phyloP scores from a whole-genome alignment of 805 yeast genomes.

The Starmera caribaea region DNA sequence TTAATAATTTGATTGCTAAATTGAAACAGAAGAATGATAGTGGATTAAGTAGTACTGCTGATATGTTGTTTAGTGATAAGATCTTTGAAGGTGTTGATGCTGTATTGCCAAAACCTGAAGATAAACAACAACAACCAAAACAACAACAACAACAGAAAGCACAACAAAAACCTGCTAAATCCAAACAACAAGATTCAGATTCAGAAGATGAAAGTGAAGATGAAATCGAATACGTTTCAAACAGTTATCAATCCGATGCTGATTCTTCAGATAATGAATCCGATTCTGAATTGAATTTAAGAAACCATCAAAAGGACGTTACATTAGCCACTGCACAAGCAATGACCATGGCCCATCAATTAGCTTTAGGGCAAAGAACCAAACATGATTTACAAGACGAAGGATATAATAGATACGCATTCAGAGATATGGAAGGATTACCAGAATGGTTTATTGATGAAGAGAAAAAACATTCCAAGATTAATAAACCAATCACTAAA shows the following conservation, averaged over 20 bases:
- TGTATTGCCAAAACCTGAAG: constrained; percentile 14
- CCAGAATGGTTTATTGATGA: constrained; percentile 98
- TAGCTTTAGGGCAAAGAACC: constrained; percentile 80
- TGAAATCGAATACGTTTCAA: constrained; percentile 24
- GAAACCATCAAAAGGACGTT: constrained; percentile 50
- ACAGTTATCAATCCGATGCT: no score
- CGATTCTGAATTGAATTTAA: constrained; percentile 40
- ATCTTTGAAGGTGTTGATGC: constrained; percentile 41
- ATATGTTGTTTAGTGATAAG: constrained; percentile 39
- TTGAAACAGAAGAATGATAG: constrained; percentile 34
- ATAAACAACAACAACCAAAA: constrained; percentile 4
- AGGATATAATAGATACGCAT: constrained; percentile 85
- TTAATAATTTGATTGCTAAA: constrained; percentile 47
- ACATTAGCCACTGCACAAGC: constrained; percentile 91
- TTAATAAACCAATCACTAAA: constrained; percentile 87
- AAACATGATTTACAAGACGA: constrained; percentile 85
- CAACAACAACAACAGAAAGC: constrained; percentile 1
- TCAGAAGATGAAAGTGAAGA: constrained; percentile 22
- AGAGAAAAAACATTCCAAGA: constrained; percentile 77
- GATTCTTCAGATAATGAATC: constrained; percentile 31
- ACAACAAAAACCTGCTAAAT: neutral
- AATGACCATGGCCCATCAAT: constrained; percentile 95
- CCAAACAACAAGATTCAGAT: constrained; percentile 9
- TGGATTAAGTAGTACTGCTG: constrained; percentile 30
- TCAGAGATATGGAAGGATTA: constrained; percentile 81